Evolutionary conservation across 1,284 basidiomycete species (phyloP).

Genomic region (Trichosporon coremiiforme): DNA sequence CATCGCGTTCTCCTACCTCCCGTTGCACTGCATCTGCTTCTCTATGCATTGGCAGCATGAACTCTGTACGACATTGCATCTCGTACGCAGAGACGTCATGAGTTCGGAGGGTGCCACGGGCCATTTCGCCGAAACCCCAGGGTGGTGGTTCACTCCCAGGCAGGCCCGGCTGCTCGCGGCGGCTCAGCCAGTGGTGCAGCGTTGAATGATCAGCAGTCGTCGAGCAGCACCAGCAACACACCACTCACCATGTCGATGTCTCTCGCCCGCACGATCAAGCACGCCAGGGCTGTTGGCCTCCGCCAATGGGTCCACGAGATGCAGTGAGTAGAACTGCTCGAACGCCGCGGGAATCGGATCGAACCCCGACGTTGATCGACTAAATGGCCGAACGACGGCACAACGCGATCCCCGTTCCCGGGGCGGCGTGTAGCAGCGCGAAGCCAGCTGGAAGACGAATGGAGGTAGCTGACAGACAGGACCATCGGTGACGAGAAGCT

Average conservation of each 20-base stretch:
- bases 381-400: neutral
- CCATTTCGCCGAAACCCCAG: slow-evolving; percentile 18
- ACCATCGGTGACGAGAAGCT: slow-evolving; percentile 91
- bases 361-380: neutral
- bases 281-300: slow-evolving; percentile 71
- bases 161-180: slow-evolving; percentile 1
- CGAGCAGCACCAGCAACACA: slow-evolving; percentile 10
- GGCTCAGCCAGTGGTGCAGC: slow-evolving; percentile 16
- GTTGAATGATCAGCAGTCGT: slow-evolving; percentile 13
- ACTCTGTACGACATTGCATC: neutral
- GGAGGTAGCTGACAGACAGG: slow-evolving; percentile 59
- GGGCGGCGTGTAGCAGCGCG: neutral
- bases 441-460: neutral
- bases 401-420: neutral
- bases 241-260: slow-evolving; percentile 64
- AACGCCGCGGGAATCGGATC: neutral
- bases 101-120: slow-evolving; percentile 2
- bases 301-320: slow-evolving; percentile 78
- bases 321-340: slow-evolving; percentile 44
- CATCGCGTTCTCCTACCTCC: neutral
- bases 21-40: neutral
- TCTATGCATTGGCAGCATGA: neutral
- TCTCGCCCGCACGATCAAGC: slow-evolving; percentile 72
- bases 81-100: neutral
- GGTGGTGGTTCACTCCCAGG: neutral